Percentiles rank a stretch among this genome's conserved stretches.
phyloP scores from a whole-genome alignment of 2,329 filamentous ascomycete species.

The Aspergillus alliaceus region DNA sequence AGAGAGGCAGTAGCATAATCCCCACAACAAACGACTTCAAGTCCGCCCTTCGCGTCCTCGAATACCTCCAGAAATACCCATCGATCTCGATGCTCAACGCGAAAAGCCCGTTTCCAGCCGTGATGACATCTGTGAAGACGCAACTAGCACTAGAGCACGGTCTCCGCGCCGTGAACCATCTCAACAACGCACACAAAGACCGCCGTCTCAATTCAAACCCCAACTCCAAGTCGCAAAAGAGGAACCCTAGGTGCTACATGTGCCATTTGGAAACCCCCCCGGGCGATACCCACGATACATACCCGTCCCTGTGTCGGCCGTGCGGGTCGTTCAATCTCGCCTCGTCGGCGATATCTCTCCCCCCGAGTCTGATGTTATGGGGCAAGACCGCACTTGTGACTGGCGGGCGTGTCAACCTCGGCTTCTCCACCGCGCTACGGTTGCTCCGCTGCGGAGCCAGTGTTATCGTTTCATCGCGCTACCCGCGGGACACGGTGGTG shows the following conservation, averaged over 20 bases:
- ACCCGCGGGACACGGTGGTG: conserved; percentile 34
- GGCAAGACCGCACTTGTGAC: conserved; percentile 33
- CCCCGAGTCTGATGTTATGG: conserved; percentile 26
- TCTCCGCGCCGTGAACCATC: not conserved
- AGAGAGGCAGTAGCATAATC: not conserved
- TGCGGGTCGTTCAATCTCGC: conserved; percentile 38
- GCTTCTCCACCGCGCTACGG: conserved; percentile 33
- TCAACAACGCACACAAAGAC: not conserved
- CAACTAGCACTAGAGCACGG: conserved; percentile 9
- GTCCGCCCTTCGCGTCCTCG: conserved; percentile 3
- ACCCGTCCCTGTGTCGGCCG: conserved; percentile 31
- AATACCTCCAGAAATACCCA: conserved; percentile 17
- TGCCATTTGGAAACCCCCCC: conserved; percentile 25
- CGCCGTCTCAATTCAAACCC: not conserved
- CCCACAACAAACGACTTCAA: not conserved
- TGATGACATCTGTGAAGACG: conserved; percentile 5
- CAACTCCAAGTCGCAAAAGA: not conserved
- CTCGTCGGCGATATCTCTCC: conserved; percentile 28
- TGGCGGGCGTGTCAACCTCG: conserved; percentile 37
- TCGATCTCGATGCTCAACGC: not conserved
- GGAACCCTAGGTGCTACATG: conserved; percentile 32
- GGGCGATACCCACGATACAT: conserved; percentile 20
- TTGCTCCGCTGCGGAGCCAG: conserved; percentile 36
- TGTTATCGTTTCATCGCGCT: conserved; percentile 39
- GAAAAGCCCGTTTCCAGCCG: conserved; percentile 4